Percentiles rank a stretch among this genome's conserved stretches.
These are phyloP conservation scores for Aspergillus sp. DNA, from an alignment of 2,329 filamentous ascomycete genomes.

Conservation along the genomic window DNA sequence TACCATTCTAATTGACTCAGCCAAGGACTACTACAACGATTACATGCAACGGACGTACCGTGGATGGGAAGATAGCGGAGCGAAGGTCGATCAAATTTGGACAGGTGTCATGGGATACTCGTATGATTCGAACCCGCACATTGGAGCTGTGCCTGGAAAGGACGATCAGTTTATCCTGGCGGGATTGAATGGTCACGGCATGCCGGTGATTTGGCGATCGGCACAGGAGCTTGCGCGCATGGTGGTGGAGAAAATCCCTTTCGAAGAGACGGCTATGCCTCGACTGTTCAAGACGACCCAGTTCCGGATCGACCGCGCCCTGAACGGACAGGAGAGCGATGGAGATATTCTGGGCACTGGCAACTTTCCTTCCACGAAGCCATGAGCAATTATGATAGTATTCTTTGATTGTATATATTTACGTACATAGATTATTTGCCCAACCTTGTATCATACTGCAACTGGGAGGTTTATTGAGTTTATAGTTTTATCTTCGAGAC, in stretches of 20 bases:
- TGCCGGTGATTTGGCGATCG: constrained; percentile 64
- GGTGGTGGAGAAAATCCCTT: constrained; percentile 40
- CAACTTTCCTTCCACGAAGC: constrained; percentile 7
- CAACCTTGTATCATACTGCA: background rate
- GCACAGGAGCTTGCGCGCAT: constrained; percentile 60
- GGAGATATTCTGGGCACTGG: constrained; percentile 31
- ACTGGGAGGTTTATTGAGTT: background rate
- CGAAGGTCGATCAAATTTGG: constrained; percentile 33
- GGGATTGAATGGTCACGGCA: constrained; percentile 68
- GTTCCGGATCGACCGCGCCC: constrained; percentile 28
- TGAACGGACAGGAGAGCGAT: constrained; percentile 26
- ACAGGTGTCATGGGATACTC: constrained; percentile 55
- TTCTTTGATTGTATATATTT: background rate
- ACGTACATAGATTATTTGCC: background rate
- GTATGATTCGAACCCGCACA: constrained; percentile 53
- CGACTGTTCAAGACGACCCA: constrained; percentile 32
- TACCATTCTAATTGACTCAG: constrained; percentile 49
- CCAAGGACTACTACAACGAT: constrained; percentile 39
- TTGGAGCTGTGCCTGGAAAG: constrained; percentile 52
- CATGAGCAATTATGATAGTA: background rate
- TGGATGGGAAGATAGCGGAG: constrained; percentile 39
- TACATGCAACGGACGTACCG: constrained; percentile 39
- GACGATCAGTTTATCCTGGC: constrained; percentile 58
- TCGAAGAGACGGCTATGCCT: constrained; percentile 34
- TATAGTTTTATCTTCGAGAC: background rate